A percentile compares a stretch with the other conserved stretches of the same genome.
phyloP scores from a whole-genome alignment of 1,139 yeast genomes.

The Lodderomyces orthopsilosis region DNA sequence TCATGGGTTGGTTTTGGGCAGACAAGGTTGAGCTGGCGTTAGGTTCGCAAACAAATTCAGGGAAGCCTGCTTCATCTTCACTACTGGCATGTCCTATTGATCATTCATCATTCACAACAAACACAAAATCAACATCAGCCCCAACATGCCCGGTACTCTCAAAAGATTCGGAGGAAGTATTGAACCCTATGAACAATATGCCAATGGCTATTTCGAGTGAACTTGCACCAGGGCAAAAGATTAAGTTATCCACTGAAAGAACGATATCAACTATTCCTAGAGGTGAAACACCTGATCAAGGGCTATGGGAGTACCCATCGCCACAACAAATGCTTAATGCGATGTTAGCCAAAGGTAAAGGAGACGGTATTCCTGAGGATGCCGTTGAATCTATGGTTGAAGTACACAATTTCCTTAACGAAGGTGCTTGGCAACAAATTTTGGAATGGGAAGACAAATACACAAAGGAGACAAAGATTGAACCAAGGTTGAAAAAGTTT shows the following conservation, averaged over 20 bases:
- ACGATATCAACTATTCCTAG: conserved; percentile 85
- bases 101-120: conserved; percentile 15
- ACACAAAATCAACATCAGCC: conserved; percentile 8
- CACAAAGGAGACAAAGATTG: conserved; percentile 48
- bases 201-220: conserved; percentile 67
- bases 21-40: conserved; percentile 20
- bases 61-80: conserved; percentile 8
- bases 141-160: conserved; percentile 12
- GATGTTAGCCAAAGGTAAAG: conserved; percentile 90
- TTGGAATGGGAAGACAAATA: conserved; percentile 78
- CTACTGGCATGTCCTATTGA: conserved; percentile 32
- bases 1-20: conserved; percentile 89
- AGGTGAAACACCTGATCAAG: conserved; percentile 62
- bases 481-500: conserved; percentile 79
- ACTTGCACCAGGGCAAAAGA: conserved; percentile 76
- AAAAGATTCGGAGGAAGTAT: conserved; percentile 22
- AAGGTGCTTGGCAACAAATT: conserved; percentile 97
- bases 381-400: conserved; percentile 97
- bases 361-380: conserved; percentile 82
- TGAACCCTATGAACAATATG: conserved; percentile 87
- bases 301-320: conserved; percentile 97
- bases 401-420: conserved; percentile 93
- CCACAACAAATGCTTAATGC: conserved; percentile 99
- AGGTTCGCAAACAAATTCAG: conserved; percentile 7
- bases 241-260: conserved; percentile 77